Conservation (phyloP, 371 early-diverging fungal genomes). For the Dinochytrium kinnereticum region DNA sequence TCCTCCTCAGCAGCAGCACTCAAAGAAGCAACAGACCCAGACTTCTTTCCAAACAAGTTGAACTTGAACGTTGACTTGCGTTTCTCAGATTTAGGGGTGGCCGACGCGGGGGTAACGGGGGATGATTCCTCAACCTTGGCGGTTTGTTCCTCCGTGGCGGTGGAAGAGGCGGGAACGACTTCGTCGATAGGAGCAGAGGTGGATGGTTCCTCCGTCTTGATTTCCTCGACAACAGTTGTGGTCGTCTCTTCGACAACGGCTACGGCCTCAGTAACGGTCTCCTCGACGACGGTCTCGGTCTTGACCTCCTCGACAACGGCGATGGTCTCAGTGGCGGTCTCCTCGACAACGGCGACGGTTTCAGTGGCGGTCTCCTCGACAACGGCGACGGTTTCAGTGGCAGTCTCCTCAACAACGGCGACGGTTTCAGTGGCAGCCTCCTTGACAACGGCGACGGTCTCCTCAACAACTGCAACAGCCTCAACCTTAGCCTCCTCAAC, state of each 20-base stretch:
- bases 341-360: background rate
- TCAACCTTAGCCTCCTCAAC: constrained; percentile 38
- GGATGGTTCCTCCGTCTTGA: constrained; percentile 48
- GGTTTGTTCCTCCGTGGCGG: background rate
- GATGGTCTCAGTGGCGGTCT: background rate
- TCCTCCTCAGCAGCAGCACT: constrained; percentile 9
- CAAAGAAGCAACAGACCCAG: background rate
- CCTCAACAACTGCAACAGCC: background rate
- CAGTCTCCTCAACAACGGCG: background rate
- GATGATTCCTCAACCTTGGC: background rate
- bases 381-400: background rate
- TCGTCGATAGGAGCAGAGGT: constrained; percentile 1
- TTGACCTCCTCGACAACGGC: background rate
- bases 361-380: background rate
- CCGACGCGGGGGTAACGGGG: constrained; percentile 20
- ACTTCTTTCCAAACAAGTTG: background rate
- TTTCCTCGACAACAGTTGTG: background rate
- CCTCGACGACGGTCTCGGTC: constrained; percentile 1
- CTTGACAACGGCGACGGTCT: background rate
- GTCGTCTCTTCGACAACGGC: background rate
- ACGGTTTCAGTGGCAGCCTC: constrained; percentile 13
- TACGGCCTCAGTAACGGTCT: background rate
- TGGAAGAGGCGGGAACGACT: background rate
- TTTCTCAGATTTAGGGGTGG: constrained; percentile 11
- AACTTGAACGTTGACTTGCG: constrained; percentile 17